Conservation (phyloP, 1,139 yeast species). For the Hansenula sp. region DNA sequence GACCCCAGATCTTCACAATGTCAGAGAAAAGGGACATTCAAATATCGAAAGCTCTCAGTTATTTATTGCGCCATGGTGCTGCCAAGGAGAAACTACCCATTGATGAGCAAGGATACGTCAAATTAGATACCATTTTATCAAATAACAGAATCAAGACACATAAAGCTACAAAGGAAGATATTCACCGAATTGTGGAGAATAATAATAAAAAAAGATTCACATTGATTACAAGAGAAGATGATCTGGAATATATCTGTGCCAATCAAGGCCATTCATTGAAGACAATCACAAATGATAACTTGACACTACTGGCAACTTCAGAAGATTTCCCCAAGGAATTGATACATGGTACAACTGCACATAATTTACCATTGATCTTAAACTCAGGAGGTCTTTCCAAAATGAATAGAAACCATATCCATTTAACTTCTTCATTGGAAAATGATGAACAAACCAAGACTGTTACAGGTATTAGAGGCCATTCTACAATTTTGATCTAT, state of each 20-base stretch:
- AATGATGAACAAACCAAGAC: conserved; percentile 31
- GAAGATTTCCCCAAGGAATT: conserved; percentile 40
- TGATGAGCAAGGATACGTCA: conserved; percentile 64
- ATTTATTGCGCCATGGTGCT: conserved; percentile 83
- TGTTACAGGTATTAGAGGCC: conserved; percentile 70
- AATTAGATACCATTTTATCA: conserved; percentile 45
- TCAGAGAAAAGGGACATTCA: conserved; percentile 40
- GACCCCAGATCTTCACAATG: conserved; percentile 6
- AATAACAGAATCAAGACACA: conserved; percentile 59
- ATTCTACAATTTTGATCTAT: conserved; percentile 58
- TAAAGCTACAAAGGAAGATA: conserved; percentile 51
- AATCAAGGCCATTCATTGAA: conserved; percentile 85
- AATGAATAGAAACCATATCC: conserved; percentile 84
- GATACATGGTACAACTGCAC: conserved; percentile 78
- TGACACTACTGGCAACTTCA: conserved; percentile 25
- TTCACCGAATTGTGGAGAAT: conserved; percentile 54
- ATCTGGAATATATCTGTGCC: conserved; percentile 60
- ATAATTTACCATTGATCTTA: conserved; percentile 47
- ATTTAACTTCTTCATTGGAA: conserved; percentile 51
- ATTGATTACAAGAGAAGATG: conserved; percentile 28
- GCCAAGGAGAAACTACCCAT: conserved; percentile 62
- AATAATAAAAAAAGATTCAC: conserved; percentile 73
- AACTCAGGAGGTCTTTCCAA: conserved; percentile 53
- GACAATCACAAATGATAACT: conserved; percentile 39
- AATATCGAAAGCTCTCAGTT: conserved; percentile 73